These are phyloP conservation scores for Aspergillus transmontanensis DNA, from an alignment of 2,329 filamentous ascomycete species.

Conservation along the genomic window DNA sequence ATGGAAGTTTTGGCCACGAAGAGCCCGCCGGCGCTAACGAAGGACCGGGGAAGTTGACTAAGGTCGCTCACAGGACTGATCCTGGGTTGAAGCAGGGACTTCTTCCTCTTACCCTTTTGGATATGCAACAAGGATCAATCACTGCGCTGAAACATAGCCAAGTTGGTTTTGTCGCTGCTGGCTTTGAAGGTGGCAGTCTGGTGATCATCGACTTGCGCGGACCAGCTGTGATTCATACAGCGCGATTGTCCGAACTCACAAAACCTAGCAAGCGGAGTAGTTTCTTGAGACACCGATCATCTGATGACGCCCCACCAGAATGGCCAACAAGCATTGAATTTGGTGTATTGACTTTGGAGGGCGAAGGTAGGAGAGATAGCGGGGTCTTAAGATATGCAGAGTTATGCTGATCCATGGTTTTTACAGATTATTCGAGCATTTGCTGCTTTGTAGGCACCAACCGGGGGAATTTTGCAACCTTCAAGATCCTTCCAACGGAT, in stretches of 20 bases:
- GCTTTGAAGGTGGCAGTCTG: constrained; percentile 79
- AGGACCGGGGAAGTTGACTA: constrained; percentile 70
- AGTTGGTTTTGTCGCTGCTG: constrained; percentile 86
- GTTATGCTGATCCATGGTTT: constrained; percentile 26
- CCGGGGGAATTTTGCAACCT: constrained; percentile 78
- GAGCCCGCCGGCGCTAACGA: constrained; percentile 55
- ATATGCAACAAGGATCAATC: constrained; percentile 80
- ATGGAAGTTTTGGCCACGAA: constrained; percentile 70
- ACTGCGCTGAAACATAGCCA: constrained; percentile 83
- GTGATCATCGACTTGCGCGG: constrained; percentile 86
- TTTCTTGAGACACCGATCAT: constrained; percentile 61
- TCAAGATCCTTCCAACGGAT: constrained; percentile 79
- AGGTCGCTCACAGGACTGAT: constrained; percentile 74
- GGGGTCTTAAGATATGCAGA: not conserved
- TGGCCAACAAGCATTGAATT: constrained; percentile 86
- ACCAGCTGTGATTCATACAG: constrained; percentile 78
- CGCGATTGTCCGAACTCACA: constrained; percentile 70
- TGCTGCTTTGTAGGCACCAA: constrained; percentile 89
- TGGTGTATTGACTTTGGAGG: constrained; percentile 88
- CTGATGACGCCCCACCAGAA: constrained; percentile 59
- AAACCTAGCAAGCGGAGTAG: constrained; percentile 77
- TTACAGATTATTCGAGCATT: constrained; percentile 82
- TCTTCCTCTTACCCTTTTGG: constrained; percentile 76
- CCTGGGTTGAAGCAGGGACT: constrained; percentile 75
- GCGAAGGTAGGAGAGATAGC: constrained; percentile 61